Evolutionary conservation across 1,284 basidiomycete species (phyloP), one percentile per base, ranked within the genome.

Genomic region (Marasmius tenuissimus): DNA sequence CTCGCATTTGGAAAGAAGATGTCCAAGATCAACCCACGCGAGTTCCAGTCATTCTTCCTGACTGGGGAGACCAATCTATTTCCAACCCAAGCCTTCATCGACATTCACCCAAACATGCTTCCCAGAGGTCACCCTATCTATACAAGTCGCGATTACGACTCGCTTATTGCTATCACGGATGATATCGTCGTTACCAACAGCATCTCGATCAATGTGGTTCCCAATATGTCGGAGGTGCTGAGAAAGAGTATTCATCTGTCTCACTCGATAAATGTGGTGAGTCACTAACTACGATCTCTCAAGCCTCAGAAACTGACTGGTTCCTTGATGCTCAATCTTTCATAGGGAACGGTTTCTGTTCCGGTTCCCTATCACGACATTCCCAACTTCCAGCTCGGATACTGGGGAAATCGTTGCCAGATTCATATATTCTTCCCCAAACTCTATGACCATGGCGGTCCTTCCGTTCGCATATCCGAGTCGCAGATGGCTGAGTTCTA

Each of bases 381-480:
- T 3, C 72, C 72, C 1, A 75, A 75, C 58, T 42, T 71, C 1
- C 64, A 64, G 18, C 34, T 73, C 37, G 70, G 55, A 0, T 68
- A 68, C 22, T 73, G 69, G 67, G 65, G 58, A 0, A 53, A 37
- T 0, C 68, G 65, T 22, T 66, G 65, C 34, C 54, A 64, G 38
- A 59, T 75, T 1, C 65, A 67, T 11, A 65, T 67, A 0, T 38
- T 73, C 9, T 60, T 75, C 39, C 70, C 71, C 1, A 66, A 38
- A 1, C 66, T 73, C 39, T 40, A 40, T 40, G 39, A 9, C 16
- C 39, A 9, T 1, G 66, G 66, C 34, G 9, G 9, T 16, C 27
- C 45, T 22, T 38, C 51, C 1, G 58, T 58, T 4, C 57, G 60
- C 20, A 58, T 71, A 8, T 57, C 59, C 1, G 56, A 61, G 35